These are phyloP conservation scores for Lablab purpureus DNA, from an alignment of 306 rosid species.

Conservation along the genomic window DNA sequence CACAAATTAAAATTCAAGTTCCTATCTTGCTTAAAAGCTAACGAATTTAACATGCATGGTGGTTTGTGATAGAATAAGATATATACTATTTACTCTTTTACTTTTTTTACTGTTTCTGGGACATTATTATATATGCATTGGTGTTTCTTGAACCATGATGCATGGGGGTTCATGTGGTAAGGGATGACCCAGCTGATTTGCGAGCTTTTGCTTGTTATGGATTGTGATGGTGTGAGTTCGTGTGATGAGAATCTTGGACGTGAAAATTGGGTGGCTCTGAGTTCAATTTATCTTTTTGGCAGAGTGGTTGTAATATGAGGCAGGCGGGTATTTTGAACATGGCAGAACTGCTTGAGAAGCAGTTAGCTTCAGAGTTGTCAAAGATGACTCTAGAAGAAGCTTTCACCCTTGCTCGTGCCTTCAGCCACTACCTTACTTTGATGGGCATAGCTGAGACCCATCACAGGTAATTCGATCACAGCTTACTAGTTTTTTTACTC, in stretches of 20 bases:
- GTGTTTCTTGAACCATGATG: constrained; percentile 29
- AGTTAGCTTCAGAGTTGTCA: constrained; percentile 82
- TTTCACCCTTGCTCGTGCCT: constrained; percentile 84
- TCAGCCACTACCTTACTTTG: constrained; percentile 87
- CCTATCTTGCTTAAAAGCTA: neutral
- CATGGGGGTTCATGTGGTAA: constrained; percentile 32
- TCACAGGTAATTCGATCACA: constrained; percentile 62
- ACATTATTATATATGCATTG: neutral
- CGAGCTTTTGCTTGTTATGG: neutral
- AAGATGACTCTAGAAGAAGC: constrained; percentile 90
- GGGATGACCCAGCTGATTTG: neutral
- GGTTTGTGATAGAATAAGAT: neutral
- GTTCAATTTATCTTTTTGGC: constrained; percentile 36
- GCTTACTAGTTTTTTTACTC: neutral
- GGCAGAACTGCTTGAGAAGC: constrained; percentile 89
- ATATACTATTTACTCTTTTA: neutral
- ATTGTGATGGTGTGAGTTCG: constrained; percentile 30
- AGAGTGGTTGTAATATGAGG: constrained; percentile 93
- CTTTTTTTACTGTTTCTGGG: neutral
- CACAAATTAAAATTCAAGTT: too few species aligned
- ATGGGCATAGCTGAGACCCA: constrained; percentile 96
- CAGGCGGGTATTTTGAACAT: constrained; percentile 79
- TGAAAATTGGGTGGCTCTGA: constrained; percentile 12
- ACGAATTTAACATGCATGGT: neutral
- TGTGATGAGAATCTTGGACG: neutral